Evolutionary conservation across 2,329 filamentous ascomycete species (phyloP).

Genomic region (Leptographium flavum): DNA sequence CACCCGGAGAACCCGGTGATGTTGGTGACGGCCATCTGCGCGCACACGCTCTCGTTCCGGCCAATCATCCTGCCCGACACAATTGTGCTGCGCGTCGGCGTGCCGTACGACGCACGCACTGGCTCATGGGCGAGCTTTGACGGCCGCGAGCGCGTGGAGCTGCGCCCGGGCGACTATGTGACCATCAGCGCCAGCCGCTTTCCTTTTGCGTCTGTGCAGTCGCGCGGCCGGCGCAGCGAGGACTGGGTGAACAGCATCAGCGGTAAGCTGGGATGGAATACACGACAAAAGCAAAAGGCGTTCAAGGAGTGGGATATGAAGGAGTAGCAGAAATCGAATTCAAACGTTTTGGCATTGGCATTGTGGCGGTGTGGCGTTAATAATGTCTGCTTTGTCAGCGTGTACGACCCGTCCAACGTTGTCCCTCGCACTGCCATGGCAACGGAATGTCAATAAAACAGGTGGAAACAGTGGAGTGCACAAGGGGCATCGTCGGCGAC

Average conservation of each 20-base stretch:
- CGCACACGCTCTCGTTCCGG: slow-evolving; percentile 86
- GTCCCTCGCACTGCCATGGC: background rate
- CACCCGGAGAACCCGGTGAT: slow-evolving; percentile 96
- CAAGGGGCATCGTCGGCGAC: background rate
- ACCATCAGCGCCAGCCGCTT: slow-evolving; percentile 65
- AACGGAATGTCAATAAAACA: slow-evolving; percentile 1
- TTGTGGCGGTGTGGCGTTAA: no score
- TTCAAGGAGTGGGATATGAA: slow-evolving; percentile 32
- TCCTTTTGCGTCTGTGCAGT: slow-evolving; percentile 65
- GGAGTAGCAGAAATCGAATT: no score
- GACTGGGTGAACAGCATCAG: slow-evolving; percentile 76
- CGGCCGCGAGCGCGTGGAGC: slow-evolving; percentile 73
- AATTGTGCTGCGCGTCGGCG: slow-evolving; percentile 80
- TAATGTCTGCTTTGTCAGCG: no score
- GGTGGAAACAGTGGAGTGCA: background rate
- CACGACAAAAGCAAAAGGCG: slow-evolving; percentile 59
- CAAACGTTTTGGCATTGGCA: no score
- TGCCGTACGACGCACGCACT: slow-evolving; percentile 85
- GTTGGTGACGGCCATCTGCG: slow-evolving; percentile 84
- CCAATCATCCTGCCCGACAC: slow-evolving; percentile 96
- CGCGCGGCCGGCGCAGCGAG: slow-evolving; percentile 53
- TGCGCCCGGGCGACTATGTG: slow-evolving; percentile 67
- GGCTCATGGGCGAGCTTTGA: slow-evolving; percentile 97
- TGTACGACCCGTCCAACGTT: no score
- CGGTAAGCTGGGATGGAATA: slow-evolving; percentile 70